phyloP scores from a whole-genome alignment of 495 filamentous ascomycete species.

The Echria macrotheca region DNA sequence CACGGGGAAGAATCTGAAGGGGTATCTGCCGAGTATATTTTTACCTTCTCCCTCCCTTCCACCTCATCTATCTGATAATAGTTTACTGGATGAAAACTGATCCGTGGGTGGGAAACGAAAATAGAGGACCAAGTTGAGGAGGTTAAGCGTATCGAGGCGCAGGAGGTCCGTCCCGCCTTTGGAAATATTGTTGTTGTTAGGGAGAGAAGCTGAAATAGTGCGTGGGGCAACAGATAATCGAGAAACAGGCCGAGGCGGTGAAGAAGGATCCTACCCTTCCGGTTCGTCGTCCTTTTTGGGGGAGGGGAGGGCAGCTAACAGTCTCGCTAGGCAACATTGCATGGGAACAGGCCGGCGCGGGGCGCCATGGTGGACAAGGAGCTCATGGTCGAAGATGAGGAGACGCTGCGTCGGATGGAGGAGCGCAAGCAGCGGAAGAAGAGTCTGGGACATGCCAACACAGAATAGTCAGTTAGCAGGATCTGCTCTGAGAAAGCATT shows the following conservation, averaged over 20 bases:
- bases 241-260: conserved; percentile 9
- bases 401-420: conserved; percentile 16
- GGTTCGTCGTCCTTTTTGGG: too few relatives aligned
- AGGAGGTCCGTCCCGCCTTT: conserved; percentile 8
- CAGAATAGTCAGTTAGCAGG: not conserved
- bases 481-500: not conserved
- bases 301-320: too few relatives aligned
- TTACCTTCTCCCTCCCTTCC: too few relatives aligned
- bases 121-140: conserved; percentile 16
- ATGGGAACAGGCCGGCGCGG: conserved; percentile 20
- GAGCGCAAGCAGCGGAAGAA: conserved; percentile 13
- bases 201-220: too few relatives aligned
- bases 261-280: conserved; percentile 24
- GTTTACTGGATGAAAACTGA: too few relatives aligned
- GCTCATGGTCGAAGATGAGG: conserved; percentile 21
- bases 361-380: conserved; percentile 27
- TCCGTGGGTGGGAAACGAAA: too few relatives aligned
- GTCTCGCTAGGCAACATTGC: conserved; percentile 18
- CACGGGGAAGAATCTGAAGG: conserved; percentile 24
- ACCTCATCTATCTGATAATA: too few relatives aligned
- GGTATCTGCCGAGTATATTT: conserved; percentile 18
- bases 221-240: too few relatives aligned
- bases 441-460: too few relatives aligned
- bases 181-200: too few relatives aligned
- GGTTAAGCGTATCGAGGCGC: conserved; percentile 12